Evolutionary conservation across 129 eudicot species (phyloP), one percentile per base, ranked within the genome.

Genomic region (Cynara cardunculus): DNA sequence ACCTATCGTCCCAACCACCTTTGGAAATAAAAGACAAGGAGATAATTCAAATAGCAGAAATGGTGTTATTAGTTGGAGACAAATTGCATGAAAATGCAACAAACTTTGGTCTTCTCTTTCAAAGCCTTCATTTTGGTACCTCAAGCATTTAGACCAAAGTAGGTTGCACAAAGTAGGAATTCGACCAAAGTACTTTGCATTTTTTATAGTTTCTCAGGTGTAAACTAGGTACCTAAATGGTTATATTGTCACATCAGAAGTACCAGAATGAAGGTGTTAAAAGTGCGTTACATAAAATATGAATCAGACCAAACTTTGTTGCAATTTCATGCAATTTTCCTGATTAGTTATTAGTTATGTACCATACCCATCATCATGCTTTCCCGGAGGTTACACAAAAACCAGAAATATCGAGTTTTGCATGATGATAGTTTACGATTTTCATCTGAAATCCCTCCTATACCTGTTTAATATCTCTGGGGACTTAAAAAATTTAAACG

Each of bases 1-100:
- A 72, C 98, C 98, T 68, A 89, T 85, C 25, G 98, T 94, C 31
- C 98, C 98, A 59, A 94, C 98, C 56, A 94, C 98, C 98, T 91
- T 46, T 71, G 0, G 27, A 12, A 74, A 66, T 18, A 67, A 22
- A 21, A 62, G 41, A 25, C 1, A 10, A n/a, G 3, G 32, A 74
- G 22, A 68, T 3, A 18, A 27, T 81, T 26, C 21, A 77, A 67
- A 74, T 14, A 24, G 8, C 70, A 49, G 37, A 25, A 25, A 49
- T 56, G 74, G 69, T 39, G 30, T 7, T 49, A 25, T 39, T 41
- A 70, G 28, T 27, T 6, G 16, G 10, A 10, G 44, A 26, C 21
- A 27, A 25, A 66, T 27, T 19, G 13, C 21, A 39, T 25, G 49
- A 73, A 25, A 49, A 49, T 49, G 62, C 21, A 49, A 49, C 22